Base-by-base conservation (phyloP, 768 basidiomycete genomes). In the Calocybe gangraenosa region DNA sequence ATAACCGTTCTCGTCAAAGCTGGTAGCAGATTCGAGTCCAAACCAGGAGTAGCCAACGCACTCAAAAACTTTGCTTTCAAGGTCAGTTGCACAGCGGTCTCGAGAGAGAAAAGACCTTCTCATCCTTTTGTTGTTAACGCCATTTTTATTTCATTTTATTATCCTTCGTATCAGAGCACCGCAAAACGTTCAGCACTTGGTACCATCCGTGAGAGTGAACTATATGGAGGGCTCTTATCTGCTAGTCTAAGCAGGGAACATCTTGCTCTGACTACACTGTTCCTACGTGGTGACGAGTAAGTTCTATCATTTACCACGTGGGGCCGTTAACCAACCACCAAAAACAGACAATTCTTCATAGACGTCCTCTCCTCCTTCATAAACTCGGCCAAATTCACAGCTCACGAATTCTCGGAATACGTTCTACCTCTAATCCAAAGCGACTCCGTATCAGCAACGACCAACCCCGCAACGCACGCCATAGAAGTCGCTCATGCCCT, bases 41-140 rank as follows among this genome's bases (percentile, higher is more conserved):
- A 85, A 61, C 81, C 92, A 34, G 95, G 95, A 57, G 81, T 92
- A 47, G 93, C 95, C 2, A 90, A 95, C 72, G 85, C 82, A 50
- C 77, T 97, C 66, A 96, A 96, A 79, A 94, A 92, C 81, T 97
- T 93, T 78, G 87, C 93, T 48, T 98, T 95, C 84, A 97, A 96
- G 87, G 95, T 97, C 60, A 21, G 36, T 37, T 20, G n/a, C n/a
- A n/a, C n/a, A n/a, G n/a, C n/a, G n/a, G n/a, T n/a, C n/a, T n/a
- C n/a, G n/a, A n/a, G n/a, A n/a, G n/a, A n/a, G n/a, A n/a, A n/a
- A n/a, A n/a, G n/a, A n/a, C n/a, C n/a, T n/a, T n/a, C n/a, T n/a
- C n/a, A n/a, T n/a, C n/a, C n/a, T n/a, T n/a, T n/a, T n/a, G n/a
- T n/a, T n/a, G n/a, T n/a, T n/a, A n/a, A n/a, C n/a, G n/a, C n/a